phyloP scores from a whole-genome alignment of 805 yeast species.

The Kodamaea kakaduensis region DNA sequence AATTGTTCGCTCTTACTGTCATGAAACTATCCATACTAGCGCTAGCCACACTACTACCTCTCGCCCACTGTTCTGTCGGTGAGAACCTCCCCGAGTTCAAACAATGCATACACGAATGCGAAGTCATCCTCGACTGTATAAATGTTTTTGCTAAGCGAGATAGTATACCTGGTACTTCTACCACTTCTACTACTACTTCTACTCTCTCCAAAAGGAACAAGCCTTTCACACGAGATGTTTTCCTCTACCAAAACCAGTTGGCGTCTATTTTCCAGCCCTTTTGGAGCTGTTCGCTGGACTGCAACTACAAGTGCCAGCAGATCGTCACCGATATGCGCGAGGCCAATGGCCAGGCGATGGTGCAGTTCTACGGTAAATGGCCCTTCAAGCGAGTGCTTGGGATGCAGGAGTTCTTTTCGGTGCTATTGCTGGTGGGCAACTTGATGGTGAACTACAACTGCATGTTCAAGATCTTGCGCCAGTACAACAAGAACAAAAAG shows the following conservation, averaged over 20 bases:
- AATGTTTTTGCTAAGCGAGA: conserved; percentile 15
- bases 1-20: too few species aligned
- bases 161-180: background rate
- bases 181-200: background rate
- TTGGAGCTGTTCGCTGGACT: conserved; percentile 37
- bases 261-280: conserved; percentile 7
- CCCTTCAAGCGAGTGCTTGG: conserved; percentile 37
- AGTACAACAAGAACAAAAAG: conserved; percentile 20
- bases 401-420: conserved; percentile 33
- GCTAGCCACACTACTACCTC: background rate
- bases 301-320: conserved; percentile 40
- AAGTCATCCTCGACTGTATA: conserved; percentile 16
- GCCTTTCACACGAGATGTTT: conserved; percentile 4
- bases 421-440: conserved; percentile 33
- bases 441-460: conserved; percentile 31
- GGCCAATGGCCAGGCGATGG: conserved; percentile 21
- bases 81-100: conserved; percentile 30
- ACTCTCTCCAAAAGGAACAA: background rate
- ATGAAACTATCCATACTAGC: conserved; percentile 4
- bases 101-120: conserved; percentile 25
- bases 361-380: conserved; percentile 45
- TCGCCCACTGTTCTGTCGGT: conserved; percentile 21
- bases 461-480: conserved; percentile 23
- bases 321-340: conserved; percentile 23
- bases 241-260: conserved; percentile 4